Percentiles rank a stretch among this genome's conserved stretches.
Evolutionary conservation across 169 alveolate species (phyloP).

Genomic region (Perkinsus olseni): DNA sequence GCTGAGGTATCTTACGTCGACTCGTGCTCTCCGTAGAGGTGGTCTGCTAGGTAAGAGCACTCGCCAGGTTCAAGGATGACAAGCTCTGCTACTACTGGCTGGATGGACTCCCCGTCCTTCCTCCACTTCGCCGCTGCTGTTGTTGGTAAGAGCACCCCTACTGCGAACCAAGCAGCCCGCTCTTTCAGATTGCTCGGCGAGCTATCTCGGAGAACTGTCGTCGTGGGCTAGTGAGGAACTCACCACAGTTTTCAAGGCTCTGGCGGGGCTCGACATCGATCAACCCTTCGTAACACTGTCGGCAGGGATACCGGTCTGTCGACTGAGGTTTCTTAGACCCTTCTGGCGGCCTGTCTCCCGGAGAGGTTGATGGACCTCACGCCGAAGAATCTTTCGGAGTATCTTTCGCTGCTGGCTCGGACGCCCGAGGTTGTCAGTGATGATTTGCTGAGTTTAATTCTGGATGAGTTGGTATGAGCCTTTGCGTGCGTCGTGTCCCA

Average conservation of each 20-base stretch:
- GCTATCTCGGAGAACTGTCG: neutral
- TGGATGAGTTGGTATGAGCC: neutral
- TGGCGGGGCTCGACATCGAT: neutral
- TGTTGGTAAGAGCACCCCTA: neutral
- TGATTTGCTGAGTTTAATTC: neutral
- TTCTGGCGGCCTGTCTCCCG: neutral
- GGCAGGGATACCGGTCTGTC: neutral
- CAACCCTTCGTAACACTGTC: neutral
- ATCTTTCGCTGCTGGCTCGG: neutral
- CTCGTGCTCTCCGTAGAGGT: neutral
- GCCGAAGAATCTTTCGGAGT: neutral
- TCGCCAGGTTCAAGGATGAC: neutral
- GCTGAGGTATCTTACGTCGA: too few species aligned
- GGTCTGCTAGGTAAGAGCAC: neutral
- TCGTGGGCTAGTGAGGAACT: neutral
- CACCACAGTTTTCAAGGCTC: neutral
- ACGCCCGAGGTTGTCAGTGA: neutral
- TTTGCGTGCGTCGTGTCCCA: too few species aligned
- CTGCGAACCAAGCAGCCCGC: neutral
- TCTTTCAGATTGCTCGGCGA: neutral
- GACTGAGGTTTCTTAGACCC: neutral
- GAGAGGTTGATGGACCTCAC: neutral
- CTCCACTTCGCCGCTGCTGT: neutral
- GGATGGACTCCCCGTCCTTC: neutral
- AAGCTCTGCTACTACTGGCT: neutral